phyloP scores from a whole-genome alignment of 2,329 filamentous ascomycete genomes.

The Xylariales sp. region DNA sequence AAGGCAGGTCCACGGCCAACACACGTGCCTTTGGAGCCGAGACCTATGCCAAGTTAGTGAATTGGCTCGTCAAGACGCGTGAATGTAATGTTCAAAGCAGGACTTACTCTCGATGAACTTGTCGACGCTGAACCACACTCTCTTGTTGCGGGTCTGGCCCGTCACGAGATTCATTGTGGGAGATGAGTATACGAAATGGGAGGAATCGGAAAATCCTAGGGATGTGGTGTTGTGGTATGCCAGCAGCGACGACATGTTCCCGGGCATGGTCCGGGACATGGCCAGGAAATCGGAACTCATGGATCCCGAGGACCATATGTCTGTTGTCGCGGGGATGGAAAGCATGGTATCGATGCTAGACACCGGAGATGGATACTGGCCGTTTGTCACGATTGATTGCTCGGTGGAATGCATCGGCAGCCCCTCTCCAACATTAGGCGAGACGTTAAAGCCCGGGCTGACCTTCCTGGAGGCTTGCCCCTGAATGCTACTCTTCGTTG shows the following conservation, averaged over 20 bases:
- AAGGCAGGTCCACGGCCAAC: constrained; percentile 48
- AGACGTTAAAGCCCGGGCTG: constrained; percentile 9
- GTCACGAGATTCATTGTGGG: constrained; percentile 12
- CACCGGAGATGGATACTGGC: constrained; percentile 27
- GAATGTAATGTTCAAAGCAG: not conserved
- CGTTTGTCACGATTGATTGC: constrained; percentile 8
- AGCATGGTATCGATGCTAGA: constrained; percentile 33
- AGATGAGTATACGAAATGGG: constrained; percentile 25
- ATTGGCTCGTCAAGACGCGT: not conserved
- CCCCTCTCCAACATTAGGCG: not conserved
- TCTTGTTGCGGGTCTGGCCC: constrained; percentile 27
- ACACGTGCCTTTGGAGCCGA: constrained; percentile 44
- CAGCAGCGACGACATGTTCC: constrained; percentile 23
- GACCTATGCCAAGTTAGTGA: constrained; percentile 36
- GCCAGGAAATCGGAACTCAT: constrained; percentile 21
- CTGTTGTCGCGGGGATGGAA: constrained; percentile 24
- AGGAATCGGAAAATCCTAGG: constrained; percentile 18
- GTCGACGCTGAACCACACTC: constrained; percentile 36
- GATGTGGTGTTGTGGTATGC: constrained; percentile 21
- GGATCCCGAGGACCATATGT: constrained; percentile 23
- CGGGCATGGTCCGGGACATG: constrained; percentile 18
- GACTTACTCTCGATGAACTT: constrained; percentile 38
- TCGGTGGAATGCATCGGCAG: constrained; percentile 19
- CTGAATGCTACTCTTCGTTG: constrained; percentile 13
- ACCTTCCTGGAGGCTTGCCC: not conserved